Conservation (phyloP, 2,329 filamentous ascomycete species). For the Pseudocercospora macadamiae region DNA sequence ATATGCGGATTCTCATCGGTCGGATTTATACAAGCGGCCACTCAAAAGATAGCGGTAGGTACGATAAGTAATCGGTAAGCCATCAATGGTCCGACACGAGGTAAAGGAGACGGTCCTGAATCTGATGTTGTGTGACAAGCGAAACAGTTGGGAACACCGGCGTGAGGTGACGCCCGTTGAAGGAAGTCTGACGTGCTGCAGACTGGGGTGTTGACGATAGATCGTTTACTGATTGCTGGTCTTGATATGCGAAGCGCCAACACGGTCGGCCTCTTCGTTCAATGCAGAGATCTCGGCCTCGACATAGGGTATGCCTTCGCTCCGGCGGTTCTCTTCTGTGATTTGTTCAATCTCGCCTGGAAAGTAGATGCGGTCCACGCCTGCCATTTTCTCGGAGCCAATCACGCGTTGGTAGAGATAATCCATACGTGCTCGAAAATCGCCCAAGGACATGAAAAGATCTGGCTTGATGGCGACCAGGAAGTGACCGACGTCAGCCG, state of each 20-base stretch:
- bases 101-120: background rate
- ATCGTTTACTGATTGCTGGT: too few relatives aligned
- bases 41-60: background rate
- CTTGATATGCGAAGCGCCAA: conserved; percentile 36
- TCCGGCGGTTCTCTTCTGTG: conserved; percentile 46
- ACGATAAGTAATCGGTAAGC: background rate
- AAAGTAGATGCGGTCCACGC: conserved; percentile 60
- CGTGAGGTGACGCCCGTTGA: too few relatives aligned
- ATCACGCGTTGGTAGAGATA: conserved; percentile 60
- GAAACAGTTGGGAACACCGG: background rate
- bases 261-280: conserved; percentile 53
- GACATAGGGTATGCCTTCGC: conserved; percentile 54
- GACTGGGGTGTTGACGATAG: too few relatives aligned
- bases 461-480: conserved; percentile 42
- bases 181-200: too few relatives aligned
- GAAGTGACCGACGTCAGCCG: conserved; percentile 46
- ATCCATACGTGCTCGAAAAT: conserved; percentile 54
- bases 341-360: conserved; percentile 61
- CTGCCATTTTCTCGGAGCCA: conserved; percentile 55
- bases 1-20: background rate
- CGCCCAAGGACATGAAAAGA: conserved; percentile 39
- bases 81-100: background rate
- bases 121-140: too few relatives aligned
- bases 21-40: background rate
- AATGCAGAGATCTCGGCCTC: conserved; percentile 53